A percentile compares a stretch with the other conserved stretches of the same genome.
Evolutionary conservation across 2,329 filamentous ascomycete species (phyloP).

Genomic region (Ophiostoma pallidulum): DNA sequence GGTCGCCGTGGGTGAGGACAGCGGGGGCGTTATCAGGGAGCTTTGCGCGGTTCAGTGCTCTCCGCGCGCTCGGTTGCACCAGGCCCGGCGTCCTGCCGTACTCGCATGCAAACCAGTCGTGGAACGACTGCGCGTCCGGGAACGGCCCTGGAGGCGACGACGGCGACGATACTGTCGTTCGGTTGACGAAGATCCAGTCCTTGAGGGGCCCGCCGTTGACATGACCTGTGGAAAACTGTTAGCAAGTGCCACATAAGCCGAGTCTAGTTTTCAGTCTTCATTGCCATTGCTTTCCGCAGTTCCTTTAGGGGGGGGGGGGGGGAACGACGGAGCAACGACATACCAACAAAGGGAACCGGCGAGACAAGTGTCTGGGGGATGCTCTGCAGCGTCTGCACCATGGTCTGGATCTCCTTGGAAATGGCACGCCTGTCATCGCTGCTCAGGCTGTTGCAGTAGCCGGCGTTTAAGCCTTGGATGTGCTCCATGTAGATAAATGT

Average conservation of each 20-base stretch:
- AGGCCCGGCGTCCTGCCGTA: background rate
- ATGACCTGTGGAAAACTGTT: no score
- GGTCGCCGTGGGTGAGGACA: conserved; percentile 1
- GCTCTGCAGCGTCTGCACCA: background rate
- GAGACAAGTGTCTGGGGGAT: conserved; percentile 7
- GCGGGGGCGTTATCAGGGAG: background rate
- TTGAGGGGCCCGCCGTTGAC: conserved; percentile 10
- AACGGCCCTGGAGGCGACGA: conserved; percentile 17
- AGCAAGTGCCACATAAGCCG: no score
- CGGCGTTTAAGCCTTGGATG: conserved; percentile 17
- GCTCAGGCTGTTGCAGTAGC: conserved; percentile 8
- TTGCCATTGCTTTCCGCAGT: no score
- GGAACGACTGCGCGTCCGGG: conserved; percentile 18
- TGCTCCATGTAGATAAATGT: conserved; percentile 23
- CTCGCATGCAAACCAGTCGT: conserved; percentile 18
- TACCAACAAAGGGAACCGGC: conserved; percentile 4
- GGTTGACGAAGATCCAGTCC: conserved; percentile 17
- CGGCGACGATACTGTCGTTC: conserved; percentile 15
- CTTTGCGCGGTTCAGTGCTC: background rate
- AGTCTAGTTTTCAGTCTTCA: no score
- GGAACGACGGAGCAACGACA: background rate
- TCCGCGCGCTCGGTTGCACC: no score
- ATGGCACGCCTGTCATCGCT: background rate
- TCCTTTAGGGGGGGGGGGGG: no score
- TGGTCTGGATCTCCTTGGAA: background rate